phyloP scores from a whole-genome alignment of 306 rosid species.

The Rubus idaeus region DNA sequence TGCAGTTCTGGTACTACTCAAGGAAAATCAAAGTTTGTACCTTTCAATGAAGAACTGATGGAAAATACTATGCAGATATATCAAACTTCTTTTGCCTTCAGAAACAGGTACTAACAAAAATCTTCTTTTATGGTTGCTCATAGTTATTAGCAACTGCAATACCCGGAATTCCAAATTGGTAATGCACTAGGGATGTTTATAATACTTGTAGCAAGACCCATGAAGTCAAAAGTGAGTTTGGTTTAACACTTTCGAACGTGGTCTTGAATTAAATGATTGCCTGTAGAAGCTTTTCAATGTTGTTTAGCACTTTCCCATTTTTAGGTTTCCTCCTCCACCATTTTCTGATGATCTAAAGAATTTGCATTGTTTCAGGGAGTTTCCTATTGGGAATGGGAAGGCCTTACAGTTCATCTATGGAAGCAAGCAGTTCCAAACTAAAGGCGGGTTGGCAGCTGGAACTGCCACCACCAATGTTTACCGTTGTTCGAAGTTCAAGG shows the following conservation, averaged over 20 bases:
- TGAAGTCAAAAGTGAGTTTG: neutral
- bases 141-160: neutral
- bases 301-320: neutral
- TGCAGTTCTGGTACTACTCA: conserved; percentile 96
- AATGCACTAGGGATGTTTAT: neutral
- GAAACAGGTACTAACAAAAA: conserved; percentile 59
- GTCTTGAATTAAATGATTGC: neutral
- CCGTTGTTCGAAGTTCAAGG: conserved; percentile 37
- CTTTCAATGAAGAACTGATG: conserved; percentile 87
- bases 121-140: neutral
- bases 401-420: conserved; percentile 74
- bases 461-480: conserved; percentile 86
- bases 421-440: conserved; percentile 70
- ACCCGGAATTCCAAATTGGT: neutral
- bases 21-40: conserved; percentile 78
- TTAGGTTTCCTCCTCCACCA: neutral
- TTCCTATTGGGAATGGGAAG: conserved; percentile 73
- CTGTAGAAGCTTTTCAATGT: neutral
- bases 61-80: conserved; percentile 72
- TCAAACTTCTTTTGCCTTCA: conserved; percentile 76
- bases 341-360: conserved; percentile 22
- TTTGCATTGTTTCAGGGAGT: conserved; percentile 48
- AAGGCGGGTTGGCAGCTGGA: conserved; percentile 75
- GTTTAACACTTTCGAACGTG: neutral
- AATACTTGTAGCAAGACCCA: neutral